These are phyloP conservation scores for Rutstroemia sp. DNA, from an alignment of 2,329 filamentous ascomycete genomes.

Conservation along the genomic window DNA sequence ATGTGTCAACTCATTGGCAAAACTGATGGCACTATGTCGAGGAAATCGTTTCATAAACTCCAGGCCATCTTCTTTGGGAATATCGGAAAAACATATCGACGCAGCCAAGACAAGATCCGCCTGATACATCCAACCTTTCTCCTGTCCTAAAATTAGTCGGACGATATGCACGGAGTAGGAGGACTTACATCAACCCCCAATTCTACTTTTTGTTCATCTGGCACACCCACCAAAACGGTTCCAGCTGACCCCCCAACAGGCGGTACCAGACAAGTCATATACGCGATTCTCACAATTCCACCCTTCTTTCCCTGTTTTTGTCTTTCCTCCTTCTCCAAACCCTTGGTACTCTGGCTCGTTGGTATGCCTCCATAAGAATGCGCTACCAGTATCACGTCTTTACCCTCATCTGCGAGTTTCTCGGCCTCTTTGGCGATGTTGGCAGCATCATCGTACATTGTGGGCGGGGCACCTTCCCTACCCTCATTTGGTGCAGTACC, in stretches of 20 bases:
- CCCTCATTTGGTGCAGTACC: background rate
- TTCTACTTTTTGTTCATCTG: slow-evolving; percentile 1
- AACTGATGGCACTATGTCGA: slow-evolving; percentile 31
- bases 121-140: slow-evolving; percentile 26
- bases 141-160: slow-evolving; percentile 10
- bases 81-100: slow-evolving; percentile 20
- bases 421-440: slow-evolving; percentile 28
- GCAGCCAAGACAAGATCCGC: slow-evolving; percentile 13
- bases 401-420: slow-evolving; percentile 25
- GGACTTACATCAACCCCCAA: slow-evolving; percentile 8
- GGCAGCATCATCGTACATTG: slow-evolving; percentile 33
- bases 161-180: background rate
- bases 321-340: slow-evolving; percentile 31
- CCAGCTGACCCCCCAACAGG: slow-evolving; percentile 5
- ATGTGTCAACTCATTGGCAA: slow-evolving; percentile 31
- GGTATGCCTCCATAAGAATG: slow-evolving; percentile 35
- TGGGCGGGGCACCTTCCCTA: slow-evolving; percentile 10
- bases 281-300: slow-evolving; percentile 27
- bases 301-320: slow-evolving; percentile 32
- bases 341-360: slow-evolving; percentile 29
- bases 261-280: slow-evolving; percentile 11
- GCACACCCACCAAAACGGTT: background rate
- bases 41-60: slow-evolving; percentile 17
- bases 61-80: slow-evolving; percentile 23
- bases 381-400: slow-evolving; percentile 32